A percentile compares a stretch with the other conserved stretches of the same genome.
phyloP scores from a whole-genome alignment of 202 grass and related monocot species.

The Elaeis oleifera region DNA sequence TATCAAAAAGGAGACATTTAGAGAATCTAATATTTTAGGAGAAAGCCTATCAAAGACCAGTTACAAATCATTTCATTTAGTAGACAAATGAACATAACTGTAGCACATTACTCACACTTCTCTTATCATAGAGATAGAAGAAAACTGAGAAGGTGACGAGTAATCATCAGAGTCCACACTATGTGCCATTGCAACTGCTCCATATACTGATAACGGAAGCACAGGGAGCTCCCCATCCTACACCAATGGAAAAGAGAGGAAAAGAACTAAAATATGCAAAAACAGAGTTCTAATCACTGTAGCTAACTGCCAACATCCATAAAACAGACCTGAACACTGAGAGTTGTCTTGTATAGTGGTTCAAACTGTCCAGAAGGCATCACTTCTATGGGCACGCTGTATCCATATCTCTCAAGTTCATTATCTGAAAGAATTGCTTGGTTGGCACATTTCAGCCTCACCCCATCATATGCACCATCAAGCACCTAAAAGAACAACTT shows the following conservation, averaged over 20 bases:
- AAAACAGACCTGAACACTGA: slow-evolving; percentile 68
- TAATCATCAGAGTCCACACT: slow-evolving; percentile 76
- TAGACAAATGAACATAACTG: background rate
- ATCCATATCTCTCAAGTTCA: slow-evolving; percentile 44
- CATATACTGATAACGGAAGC: slow-evolving; percentile 84
- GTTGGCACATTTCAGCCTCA: slow-evolving; percentile 62
- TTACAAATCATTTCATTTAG: too few relatives aligned
- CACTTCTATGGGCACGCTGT: slow-evolving; percentile 70
- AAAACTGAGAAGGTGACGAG: slow-evolving; percentile 81
- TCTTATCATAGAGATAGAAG: slow-evolving; percentile 97
- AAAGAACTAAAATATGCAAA: background rate
- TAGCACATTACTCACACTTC: slow-evolving; percentile 55
- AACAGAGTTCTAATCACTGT: background rate
- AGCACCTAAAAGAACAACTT: slow-evolving; percentile 46
- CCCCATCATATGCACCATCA: slow-evolving; percentile 70
- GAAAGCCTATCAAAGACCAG: too few relatives aligned
- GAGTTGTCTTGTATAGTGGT: slow-evolving; percentile 73
- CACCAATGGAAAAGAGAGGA: slow-evolving; percentile 17
- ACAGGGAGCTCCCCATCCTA: slow-evolving; percentile 93
- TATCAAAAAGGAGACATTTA: too few relatives aligned
- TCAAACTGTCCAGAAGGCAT: slow-evolving; percentile 91
- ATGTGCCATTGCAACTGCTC: slow-evolving; percentile 86
- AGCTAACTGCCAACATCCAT: too few relatives aligned
- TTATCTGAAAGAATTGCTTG: slow-evolving; percentile 77
- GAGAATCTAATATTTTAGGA: too few relatives aligned